Conservation (phyloP, 495 filamentous ascomycete genomes). For the Barbatosphaeria neglecta region DNA sequence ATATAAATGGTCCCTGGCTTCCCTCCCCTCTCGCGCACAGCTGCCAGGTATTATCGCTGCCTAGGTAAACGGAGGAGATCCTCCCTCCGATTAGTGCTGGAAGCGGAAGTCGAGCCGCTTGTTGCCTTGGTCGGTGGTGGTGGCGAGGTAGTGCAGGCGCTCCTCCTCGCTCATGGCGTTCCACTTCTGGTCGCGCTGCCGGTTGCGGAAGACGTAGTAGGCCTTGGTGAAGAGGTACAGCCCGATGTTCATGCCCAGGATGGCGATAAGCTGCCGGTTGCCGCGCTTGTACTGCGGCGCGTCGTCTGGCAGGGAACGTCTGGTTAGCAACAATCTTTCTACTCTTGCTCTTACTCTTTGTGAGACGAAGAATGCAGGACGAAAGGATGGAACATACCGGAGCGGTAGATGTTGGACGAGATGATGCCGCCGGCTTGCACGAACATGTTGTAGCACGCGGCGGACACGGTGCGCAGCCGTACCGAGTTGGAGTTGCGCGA, state of each 20-base stretch:
- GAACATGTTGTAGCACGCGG: conserved; percentile 54
- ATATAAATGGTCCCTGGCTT: too few species aligned
- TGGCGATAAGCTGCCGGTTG: conserved; percentile 48
- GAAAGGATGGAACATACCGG: conserved; percentile 7
- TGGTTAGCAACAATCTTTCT: conserved; percentile 42
- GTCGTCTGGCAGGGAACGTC: conserved; percentile 32
- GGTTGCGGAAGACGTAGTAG: conserved; percentile 54
- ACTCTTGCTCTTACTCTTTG: conserved; percentile 31
- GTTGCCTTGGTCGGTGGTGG: conserved; percentile 59
- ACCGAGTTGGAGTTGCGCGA: conserved; percentile 49
- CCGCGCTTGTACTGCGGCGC: conserved; percentile 51
- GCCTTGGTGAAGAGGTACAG: conserved; percentile 45
- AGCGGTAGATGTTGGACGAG: conserved; percentile 52
- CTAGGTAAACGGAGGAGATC: too few species aligned
- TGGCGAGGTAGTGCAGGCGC: conserved; percentile 49
- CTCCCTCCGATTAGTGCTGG: conserved; percentile 17
- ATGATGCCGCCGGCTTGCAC: conserved; percentile 54
- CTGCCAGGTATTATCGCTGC: too few species aligned
- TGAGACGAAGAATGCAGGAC: neutral
- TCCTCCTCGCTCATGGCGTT: conserved; percentile 54
- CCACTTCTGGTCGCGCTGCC: conserved; percentile 31
- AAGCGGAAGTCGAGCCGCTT: conserved; percentile 57
- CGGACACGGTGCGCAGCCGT: conserved; percentile 42
- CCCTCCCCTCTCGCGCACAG: too few species aligned
- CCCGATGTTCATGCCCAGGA: conserved; percentile 42